These are phyloP conservation scores for Eucalyptus tenuipes DNA, from an alignment of 345 rosid species.

Conservation along the genomic window DNA sequence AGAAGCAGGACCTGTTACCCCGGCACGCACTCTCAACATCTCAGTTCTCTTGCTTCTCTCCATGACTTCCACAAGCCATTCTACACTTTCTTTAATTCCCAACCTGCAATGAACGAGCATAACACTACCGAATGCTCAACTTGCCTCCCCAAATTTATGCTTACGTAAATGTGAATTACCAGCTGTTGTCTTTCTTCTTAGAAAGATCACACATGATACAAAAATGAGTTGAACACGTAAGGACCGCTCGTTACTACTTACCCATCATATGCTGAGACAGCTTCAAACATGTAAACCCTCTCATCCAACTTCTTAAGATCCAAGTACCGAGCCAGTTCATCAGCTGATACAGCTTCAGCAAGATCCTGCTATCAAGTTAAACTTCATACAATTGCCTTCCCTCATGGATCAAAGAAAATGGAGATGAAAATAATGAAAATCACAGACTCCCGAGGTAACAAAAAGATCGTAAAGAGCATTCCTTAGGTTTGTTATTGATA, in stretches of 20 bases:
- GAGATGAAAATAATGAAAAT: background rate
- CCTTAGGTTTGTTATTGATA: background rate
- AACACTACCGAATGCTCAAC: background rate
- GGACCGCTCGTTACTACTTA: conserved; percentile 7
- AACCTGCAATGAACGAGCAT: background rate
- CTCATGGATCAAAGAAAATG: background rate
- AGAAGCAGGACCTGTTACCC: conserved; percentile 22
- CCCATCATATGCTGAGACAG: conserved; percentile 93
- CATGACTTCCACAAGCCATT: conserved; percentile 92
- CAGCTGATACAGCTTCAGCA: conserved; percentile 75
- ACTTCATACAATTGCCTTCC: background rate
- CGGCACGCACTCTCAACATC: conserved; percentile 63
- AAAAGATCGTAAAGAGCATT: background rate
- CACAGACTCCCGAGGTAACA: background rate
- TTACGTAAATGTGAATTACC: background rate
- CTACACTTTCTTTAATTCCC: conserved; percentile 52
- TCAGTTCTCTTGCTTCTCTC: conserved; percentile 98
- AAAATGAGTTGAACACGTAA: background rate
- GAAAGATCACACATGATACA: background rate
- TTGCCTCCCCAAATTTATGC: background rate
- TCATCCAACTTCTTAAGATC: conserved; percentile 93
- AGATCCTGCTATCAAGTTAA: conserved; percentile 52
- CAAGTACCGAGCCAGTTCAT: conserved; percentile 69
- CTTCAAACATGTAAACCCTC: conserved; percentile 90
- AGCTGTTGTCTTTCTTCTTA: background rate